Conservation (phyloP, 805 yeast genomes). For the Candida ficus region DNA sequence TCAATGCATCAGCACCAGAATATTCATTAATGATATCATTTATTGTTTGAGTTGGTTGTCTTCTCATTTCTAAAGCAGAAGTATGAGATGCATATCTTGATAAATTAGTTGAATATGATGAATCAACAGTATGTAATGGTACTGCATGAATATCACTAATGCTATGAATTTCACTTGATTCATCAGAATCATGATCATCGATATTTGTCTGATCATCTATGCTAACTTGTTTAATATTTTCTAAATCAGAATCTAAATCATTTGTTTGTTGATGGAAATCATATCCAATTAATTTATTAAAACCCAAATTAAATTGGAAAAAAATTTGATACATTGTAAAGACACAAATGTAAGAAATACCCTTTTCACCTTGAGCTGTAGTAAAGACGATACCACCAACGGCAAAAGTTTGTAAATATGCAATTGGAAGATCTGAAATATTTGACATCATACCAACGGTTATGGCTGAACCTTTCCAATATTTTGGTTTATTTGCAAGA, state of each 20-base stretch:
- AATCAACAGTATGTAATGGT: not conserved
- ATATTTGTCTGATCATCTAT: slow-evolving; percentile 1
- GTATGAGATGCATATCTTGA: slow-evolving; percentile 4
- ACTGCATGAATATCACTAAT: not conserved
- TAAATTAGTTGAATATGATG: not conserved
- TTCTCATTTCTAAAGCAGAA: slow-evolving; percentile 7
- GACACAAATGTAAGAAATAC: slow-evolving; percentile 80
- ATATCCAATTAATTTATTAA: slow-evolving; percentile 59
- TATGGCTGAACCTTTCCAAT: slow-evolving; percentile 68
- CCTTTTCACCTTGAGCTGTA: slow-evolving; percentile 56
- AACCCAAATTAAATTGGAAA: slow-evolving; percentile 71
- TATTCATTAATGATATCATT: slow-evolving; percentile 46
- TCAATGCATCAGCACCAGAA: slow-evolving; percentile 22
- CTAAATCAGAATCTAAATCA: not conserved
- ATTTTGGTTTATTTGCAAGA: slow-evolving; percentile 37
- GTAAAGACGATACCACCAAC: slow-evolving; percentile 41
- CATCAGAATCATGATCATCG: not conserved
- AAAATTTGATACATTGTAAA: slow-evolving; percentile 59
- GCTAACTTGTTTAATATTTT: not conserved
- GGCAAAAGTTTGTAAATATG: slow-evolving; percentile 63
- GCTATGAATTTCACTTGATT: not conserved
- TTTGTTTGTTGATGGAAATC: slow-evolving; percentile 38
- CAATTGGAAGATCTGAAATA: slow-evolving; percentile 73
- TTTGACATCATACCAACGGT: slow-evolving; percentile 71
- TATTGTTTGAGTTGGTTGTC: slow-evolving; percentile 21